Conservation (phyloP, 1,139 yeast species). For the Zygosaccharomyces sapae region DNA sequence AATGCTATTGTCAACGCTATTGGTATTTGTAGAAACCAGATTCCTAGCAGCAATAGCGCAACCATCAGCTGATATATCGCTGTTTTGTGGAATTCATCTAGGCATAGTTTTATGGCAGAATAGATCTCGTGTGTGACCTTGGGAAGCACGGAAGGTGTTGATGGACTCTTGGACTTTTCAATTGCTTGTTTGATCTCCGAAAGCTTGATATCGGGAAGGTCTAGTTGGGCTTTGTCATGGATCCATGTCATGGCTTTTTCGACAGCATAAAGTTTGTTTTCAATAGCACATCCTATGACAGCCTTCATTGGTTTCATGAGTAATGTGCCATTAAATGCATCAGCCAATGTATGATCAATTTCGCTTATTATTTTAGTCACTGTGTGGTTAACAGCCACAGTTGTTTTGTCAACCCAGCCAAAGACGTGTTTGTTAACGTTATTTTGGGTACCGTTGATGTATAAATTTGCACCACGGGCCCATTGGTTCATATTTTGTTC, state of each 20-base stretch:
- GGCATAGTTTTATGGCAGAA: slow-evolving; percentile 26
- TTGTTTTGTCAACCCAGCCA: slow-evolving; percentile 59
- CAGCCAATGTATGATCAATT: slow-evolving; percentile 52
- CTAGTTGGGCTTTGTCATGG: slow-evolving; percentile 54
- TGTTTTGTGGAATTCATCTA: slow-evolving; percentile 38
- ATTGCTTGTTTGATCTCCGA: slow-evolving; percentile 29
- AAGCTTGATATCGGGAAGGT: slow-evolving; percentile 51
- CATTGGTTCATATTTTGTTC: slow-evolving; percentile 38
- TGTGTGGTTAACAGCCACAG: slow-evolving; percentile 52
- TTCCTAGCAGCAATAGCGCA: slow-evolving; percentile 41
- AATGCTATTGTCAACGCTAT: slow-evolving; percentile 11
- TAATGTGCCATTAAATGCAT: slow-evolving; percentile 64
- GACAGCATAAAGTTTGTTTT: slow-evolving; percentile 60
- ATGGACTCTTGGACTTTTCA: background rate
- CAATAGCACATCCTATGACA: slow-evolving; percentile 75
- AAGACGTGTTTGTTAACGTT: slow-evolving; percentile 59
- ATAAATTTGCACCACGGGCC: slow-evolving; percentile 50
- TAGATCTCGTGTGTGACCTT: slow-evolving; percentile 31
- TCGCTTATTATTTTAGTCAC: slow-evolving; percentile 46
- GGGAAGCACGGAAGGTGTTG: background rate
- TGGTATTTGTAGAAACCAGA: slow-evolving; percentile 22
- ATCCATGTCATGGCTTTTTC: slow-evolving; percentile 80
- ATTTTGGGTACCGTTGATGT: slow-evolving; percentile 43
- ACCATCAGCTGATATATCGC: slow-evolving; percentile 46
- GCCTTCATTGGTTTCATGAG: slow-evolving; percentile 58